Conservation (phyloP, 2,329 filamentous ascomycete genomes). For the Fusarium robinianum region DNA sequence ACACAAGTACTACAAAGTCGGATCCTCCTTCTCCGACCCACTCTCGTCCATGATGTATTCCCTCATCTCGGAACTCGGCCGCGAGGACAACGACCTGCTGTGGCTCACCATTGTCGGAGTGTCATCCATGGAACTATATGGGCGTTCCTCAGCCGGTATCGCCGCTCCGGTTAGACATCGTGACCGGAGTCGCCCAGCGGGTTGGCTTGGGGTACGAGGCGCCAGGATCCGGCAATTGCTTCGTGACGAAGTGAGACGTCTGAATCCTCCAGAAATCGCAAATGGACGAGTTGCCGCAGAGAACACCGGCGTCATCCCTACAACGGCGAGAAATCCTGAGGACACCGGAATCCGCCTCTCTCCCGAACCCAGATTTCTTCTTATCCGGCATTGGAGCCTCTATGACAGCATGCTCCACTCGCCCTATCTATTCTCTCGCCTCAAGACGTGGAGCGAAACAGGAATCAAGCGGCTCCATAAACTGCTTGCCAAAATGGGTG, state of each 20-base stretch:
- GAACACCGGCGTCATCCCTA: slow-evolving; percentile 81
- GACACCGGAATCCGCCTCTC: slow-evolving; percentile 92
- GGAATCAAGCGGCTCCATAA: slow-evolving; percentile 91
- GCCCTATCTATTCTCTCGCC: slow-evolving; percentile 85
- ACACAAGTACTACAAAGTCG: slow-evolving; percentile 81
- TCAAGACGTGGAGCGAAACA: slow-evolving; percentile 93
- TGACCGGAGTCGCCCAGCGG: slow-evolving; percentile 62
- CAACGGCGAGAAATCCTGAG: slow-evolving; percentile 83
- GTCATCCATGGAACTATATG: slow-evolving; percentile 90
- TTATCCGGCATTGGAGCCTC: slow-evolving; percentile 94
- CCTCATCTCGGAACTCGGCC: slow-evolving; percentile 88
- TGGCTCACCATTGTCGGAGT: slow-evolving; percentile 96
- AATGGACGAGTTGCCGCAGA: slow-evolving; percentile 68
- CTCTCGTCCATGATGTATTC: slow-evolving; percentile 95
- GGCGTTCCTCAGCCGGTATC: slow-evolving; percentile 79
- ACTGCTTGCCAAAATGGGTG: slow-evolving; percentile 95
- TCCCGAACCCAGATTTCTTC: slow-evolving; percentile 88
- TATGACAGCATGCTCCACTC: slow-evolving; percentile 99
- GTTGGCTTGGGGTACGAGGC: slow-evolving; percentile 82
- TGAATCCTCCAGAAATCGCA: slow-evolving; percentile 77
- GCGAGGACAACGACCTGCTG: slow-evolving; percentile 93
- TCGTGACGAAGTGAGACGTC: slow-evolving; percentile 88
- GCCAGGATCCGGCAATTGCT: slow-evolving; percentile 84
- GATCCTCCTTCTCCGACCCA: slow-evolving; percentile 91
- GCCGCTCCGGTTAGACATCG: slow-evolving; percentile 62